Percentiles rank a stretch among this genome's conserved stretches.
These are phyloP conservation scores for Fusarium circinatum DNA, from an alignment of 2,329 filamentous ascomycete species.

Conservation along the genomic window DNA sequence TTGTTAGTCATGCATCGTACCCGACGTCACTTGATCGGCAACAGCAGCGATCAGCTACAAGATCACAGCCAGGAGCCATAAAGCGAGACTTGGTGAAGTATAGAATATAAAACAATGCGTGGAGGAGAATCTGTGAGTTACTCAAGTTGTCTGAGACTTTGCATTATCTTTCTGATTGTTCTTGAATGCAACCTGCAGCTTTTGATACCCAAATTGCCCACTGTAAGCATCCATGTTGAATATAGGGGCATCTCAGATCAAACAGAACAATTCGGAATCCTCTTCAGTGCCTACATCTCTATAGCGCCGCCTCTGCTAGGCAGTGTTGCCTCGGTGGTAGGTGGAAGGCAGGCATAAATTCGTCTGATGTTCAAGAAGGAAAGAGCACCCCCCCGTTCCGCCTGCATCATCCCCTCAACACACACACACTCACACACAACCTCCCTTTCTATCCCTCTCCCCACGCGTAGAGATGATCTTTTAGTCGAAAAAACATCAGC, in stretches of 20 bases:
- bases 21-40: background rate
- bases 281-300: fast-evolving
- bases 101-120: too few species aligned
- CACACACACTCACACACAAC: too few species aligned
- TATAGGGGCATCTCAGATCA: background rate
- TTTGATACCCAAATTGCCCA: background rate
- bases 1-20: background rate
- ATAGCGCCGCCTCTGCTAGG: background rate
- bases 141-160: background rate
- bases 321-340: background rate
- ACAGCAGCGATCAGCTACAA: background rate
- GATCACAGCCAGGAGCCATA: background rate
- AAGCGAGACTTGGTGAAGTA: background rate
- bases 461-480: background rate
- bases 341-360: background rate
- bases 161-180: background rate
- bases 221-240: background rate
- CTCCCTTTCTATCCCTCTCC: too few species aligned
- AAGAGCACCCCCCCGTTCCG: background rate
- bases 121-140: too few species aligned
- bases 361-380: background rate
- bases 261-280: background rate
- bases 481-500: background rate
- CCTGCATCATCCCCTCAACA: background rate
- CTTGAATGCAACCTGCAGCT: background rate